Percentiles rank a stretch among this genome's conserved stretches.
Evolutionary conservation across 2,329 filamentous ascomycete genomes (phyloP).

Genomic region (Penicillium sp.): DNA sequence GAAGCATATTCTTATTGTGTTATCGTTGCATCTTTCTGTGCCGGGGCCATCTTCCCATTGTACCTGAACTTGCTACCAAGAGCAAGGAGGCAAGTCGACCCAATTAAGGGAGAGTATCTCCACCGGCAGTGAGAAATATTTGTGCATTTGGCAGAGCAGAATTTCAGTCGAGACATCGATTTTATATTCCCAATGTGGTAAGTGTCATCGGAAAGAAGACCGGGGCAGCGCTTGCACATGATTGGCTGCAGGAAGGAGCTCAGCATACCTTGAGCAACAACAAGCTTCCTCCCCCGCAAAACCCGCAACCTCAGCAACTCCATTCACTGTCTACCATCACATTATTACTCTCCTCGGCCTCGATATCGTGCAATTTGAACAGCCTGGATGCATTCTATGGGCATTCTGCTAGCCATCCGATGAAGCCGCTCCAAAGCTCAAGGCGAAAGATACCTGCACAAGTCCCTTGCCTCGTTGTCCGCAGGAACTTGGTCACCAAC

Average conservation of each 20-base stretch:
- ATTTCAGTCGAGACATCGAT: no score
- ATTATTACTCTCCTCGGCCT: background rate
- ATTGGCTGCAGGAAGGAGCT: background rate
- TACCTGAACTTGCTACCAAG: conserved; percentile 49
- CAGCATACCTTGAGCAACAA: no score
- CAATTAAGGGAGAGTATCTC: conserved; percentile 33
- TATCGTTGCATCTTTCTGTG: conserved; percentile 49
- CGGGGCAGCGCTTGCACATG: no score
- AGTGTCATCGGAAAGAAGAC: no score
- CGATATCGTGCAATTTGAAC: background rate
- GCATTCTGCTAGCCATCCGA: background rate
- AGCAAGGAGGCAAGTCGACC: conserved; percentile 50
- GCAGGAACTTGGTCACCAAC: background rate
- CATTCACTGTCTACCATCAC: background rate
- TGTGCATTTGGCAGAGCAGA: no score
- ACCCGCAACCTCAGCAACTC: background rate
- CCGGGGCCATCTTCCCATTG: conserved; percentile 50
- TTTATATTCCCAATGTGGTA: no score
- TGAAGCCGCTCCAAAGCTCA: background rate
- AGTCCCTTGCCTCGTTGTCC: background rate
- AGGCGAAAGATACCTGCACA: background rate
- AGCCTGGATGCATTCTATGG: background rate
- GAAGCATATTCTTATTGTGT: background rate
- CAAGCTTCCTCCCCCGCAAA: background rate
- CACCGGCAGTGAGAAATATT: no score